Percentiles rank a stretch among this genome's conserved stretches.
Conservation (phyloP, 352 stramenopile species). For the Phytophthora melonis region DNA sequence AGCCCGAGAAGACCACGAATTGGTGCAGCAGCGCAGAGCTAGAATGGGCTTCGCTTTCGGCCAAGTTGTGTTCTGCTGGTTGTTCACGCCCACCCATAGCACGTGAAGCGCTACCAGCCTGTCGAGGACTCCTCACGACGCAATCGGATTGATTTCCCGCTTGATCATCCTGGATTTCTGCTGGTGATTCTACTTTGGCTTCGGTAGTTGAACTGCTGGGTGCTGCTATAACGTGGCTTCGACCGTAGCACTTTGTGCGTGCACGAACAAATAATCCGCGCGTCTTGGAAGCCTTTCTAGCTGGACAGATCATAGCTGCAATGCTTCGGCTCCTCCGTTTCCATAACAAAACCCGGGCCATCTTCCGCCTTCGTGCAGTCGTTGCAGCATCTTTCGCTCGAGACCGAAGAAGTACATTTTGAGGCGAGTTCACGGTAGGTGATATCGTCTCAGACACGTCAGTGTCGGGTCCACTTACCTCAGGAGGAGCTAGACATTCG, state of each 20-base stretch:
- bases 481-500: neutral
- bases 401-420: neutral
- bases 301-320: neutral
- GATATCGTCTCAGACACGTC: neutral
- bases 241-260: neutral
- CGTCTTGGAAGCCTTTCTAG: neutral
- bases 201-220: neutral
- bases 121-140: neutral
- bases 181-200: neutral
- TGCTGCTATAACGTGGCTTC: neutral
- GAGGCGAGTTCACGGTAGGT: neutral
- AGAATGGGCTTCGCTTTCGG: neutral
- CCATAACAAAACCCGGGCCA: conserved; percentile 3
- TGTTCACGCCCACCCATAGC: neutral
- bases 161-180: neutral
- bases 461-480: neutral
- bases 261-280: neutral
- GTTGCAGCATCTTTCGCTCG: neutral
- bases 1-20: conserved; percentile 25
- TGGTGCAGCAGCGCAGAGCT: neutral
- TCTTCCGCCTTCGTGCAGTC: conserved; percentile 3
- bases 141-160: neutral
- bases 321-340: conserved; percentile 13
- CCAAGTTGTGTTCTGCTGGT: neutral
- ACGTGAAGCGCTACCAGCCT: neutral